Evolutionary conservation across 2,329 filamentous ascomycete genomes (phyloP), one percentile per base, ranked within the genome.

Genomic region (Colletotrichum destructivum): DNA sequence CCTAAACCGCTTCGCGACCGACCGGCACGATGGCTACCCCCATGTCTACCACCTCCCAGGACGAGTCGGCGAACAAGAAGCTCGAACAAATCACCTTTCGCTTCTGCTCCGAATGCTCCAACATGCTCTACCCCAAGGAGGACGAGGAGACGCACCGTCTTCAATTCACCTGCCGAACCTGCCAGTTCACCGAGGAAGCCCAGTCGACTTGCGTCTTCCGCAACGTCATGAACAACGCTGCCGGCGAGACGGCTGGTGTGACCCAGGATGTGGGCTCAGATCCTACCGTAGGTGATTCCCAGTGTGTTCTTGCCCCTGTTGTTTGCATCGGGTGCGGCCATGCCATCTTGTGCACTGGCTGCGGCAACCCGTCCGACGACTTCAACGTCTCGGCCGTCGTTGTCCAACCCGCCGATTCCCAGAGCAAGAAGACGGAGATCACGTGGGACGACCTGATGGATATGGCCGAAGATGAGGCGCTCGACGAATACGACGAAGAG

Each of bases 21-120:
- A 46, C 54, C n/a, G 54, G 26, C 40, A 76, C 73, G 62, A 91
- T 92, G 90, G 86, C 90, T 38, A 87, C 89, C 13, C 89, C 89
- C 42, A 84, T 87, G 73, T 87, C 88, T 38, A 87, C 84, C 56
- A 80, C 80, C 65, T 82, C 83, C 42, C 78, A 84, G 74, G 84
- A 85, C 56, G 82, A 78, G 74, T 79, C 80, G 26, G 78, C 79
- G 62, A 85, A 88, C 77, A 88, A 87, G 78, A 86, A 86, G 76
- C 85, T 87, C 75, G 91, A 96, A 84, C 94, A 97, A 82, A 95
- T 98, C 83, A 95, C 94, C 59, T 99, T 98, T 84, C 93, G 94
- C 79, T 99, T 99, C 88, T 99, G 96, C 87, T 95, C 94, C 77
- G 96, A 99, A 88, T 99, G 96, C 86, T 98, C 95, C 78, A 99